Conservation (phyloP, 768 basidiomycete genomes). For the Dictyophora rubrovolvata region DNA sequence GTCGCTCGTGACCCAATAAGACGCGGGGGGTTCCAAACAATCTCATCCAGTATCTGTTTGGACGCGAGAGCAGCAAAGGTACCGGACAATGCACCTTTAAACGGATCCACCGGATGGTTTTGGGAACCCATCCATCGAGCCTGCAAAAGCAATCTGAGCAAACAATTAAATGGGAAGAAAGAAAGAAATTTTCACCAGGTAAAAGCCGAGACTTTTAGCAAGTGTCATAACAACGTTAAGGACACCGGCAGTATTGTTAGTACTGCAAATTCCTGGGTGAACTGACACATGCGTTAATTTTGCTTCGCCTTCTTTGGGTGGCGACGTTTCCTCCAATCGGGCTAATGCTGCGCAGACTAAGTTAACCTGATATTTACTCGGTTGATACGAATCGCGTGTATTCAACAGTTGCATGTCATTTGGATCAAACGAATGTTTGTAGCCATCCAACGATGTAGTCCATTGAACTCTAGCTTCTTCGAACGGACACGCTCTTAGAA, state of each 20-base stretch:
- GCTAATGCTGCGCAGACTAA: slow-evolving; percentile 51
- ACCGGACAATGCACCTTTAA: slow-evolving; percentile 57
- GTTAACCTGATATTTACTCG: slow-evolving; percentile 70
- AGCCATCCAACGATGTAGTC: slow-evolving; percentile 66
- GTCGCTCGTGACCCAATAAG: slow-evolving; percentile 49
- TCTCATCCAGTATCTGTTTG: slow-evolving; percentile 11
- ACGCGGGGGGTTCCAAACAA: slow-evolving; percentile 23
- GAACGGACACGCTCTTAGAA: slow-evolving; percentile 29
- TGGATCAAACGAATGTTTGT: slow-evolving; percentile 40
- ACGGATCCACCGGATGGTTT: slow-evolving; percentile 50
- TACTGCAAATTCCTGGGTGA: slow-evolving; percentile 62
- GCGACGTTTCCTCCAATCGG: slow-evolving; percentile 24
- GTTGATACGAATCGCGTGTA: slow-evolving; percentile 55
- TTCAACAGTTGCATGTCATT: slow-evolving; percentile 65
- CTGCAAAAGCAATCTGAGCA: slow-evolving; percentile 28
- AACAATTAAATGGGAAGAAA: slow-evolving; percentile 34
- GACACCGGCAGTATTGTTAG: slow-evolving; percentile 45
- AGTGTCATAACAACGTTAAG: slow-evolving; percentile 24
- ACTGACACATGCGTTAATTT: slow-evolving; percentile 47
- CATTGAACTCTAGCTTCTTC: slow-evolving; percentile 58
- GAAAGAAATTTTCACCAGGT: slow-evolving; percentile 38
- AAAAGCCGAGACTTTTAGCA: neutral
- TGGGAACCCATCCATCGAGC: slow-evolving; percentile 59
- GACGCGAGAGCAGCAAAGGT: slow-evolving; percentile 61
- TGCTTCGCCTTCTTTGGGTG: slow-evolving; percentile 13